A percentile compares a stretch with the other conserved stretches of the same genome.
These are phyloP conservation scores for Aspergillus transmontanensis DNA, from an alignment of 2,329 filamentous ascomycete species.

Conservation along the genomic window DNA sequence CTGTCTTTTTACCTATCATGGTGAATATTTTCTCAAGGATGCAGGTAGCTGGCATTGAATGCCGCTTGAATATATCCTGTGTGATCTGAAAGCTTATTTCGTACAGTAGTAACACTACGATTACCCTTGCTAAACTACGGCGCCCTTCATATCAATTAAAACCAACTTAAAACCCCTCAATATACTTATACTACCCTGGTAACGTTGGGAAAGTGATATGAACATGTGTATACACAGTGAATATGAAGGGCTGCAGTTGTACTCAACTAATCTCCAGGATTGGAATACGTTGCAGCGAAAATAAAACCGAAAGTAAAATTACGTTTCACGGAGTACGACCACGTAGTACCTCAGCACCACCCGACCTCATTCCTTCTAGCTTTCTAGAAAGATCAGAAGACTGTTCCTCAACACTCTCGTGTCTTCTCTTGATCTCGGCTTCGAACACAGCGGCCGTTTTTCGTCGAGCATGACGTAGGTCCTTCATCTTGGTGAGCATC, in stretches of 20 bases:
- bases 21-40: slow-evolving; percentile 7
- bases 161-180: not conserved
- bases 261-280: slow-evolving; percentile 6
- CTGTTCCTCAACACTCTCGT: slow-evolving; percentile 54
- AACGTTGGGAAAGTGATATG: not conserved
- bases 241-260: not conserved
- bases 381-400: slow-evolving; percentile 52
- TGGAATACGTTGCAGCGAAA: not conserved
- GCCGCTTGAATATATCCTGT: slow-evolving; percentile 6
- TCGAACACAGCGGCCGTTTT: slow-evolving; percentile 58
- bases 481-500: slow-evolving; percentile 55
- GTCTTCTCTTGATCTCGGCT: slow-evolving; percentile 55
- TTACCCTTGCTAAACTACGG: not conserved
- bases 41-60: slow-evolving; percentile 12
- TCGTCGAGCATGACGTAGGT: slow-evolving; percentile 56
- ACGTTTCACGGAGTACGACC: slow-evolving; percentile 33
- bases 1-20: slow-evolving; percentile 10
- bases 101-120: not conserved
- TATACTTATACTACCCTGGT: not conserved
- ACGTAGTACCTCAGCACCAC: slow-evolving; percentile 56
- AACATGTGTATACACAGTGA: slow-evolving; percentile 2
- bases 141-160: not conserved
- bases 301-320: not conserved
- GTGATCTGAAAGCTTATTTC: not conserved
- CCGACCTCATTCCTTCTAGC: slow-evolving; percentile 56